phyloP scores from a whole-genome alignment of 345 rosid species.

The Nasturtium officinale region DNA sequence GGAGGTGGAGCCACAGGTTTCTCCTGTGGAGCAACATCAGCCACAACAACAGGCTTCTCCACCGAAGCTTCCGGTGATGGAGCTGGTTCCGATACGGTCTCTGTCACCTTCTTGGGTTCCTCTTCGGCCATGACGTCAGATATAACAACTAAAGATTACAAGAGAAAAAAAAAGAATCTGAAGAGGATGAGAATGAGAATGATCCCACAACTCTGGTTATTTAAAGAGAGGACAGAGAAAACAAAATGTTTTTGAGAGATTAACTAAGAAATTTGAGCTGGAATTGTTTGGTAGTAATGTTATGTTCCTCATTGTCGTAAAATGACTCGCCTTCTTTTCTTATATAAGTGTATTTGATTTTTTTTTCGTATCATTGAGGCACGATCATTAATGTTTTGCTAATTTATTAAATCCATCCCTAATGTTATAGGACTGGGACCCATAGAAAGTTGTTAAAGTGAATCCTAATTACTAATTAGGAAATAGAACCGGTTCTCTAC shows the following conservation, averaged over 20 bases:
- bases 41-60: constrained; percentile 17
- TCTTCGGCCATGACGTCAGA: constrained; percentile 36
- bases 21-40: constrained; percentile 31
- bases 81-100: constrained; percentile 33
- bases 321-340: constrained; percentile 39
- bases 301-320: constrained; percentile 41
- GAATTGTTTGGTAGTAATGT: constrained; percentile 36
- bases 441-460: neutral
- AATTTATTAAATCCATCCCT: neutral
- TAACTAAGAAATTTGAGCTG: constrained; percentile 32
- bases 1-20: constrained; percentile 31
- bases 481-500: constrained; percentile 21
- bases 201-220: constrained; percentile 13
- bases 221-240: neutral
- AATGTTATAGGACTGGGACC: neutral
- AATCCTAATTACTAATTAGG: constrained; percentile 1
- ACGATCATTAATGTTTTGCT: constrained; percentile 17
- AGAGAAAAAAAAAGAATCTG: constrained; percentile 15
- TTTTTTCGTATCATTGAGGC: constrained; percentile 25
- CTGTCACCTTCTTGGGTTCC: constrained; percentile 31
- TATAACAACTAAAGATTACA: constrained; percentile 24
- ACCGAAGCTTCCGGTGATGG: constrained; percentile 19
- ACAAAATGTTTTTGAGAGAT: constrained; percentile 1
- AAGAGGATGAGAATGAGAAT: constrained; percentile 31
- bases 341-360: neutral